Conservation (phyloP, 306 rosid genomes). For the Dryas octopetala region DNA sequence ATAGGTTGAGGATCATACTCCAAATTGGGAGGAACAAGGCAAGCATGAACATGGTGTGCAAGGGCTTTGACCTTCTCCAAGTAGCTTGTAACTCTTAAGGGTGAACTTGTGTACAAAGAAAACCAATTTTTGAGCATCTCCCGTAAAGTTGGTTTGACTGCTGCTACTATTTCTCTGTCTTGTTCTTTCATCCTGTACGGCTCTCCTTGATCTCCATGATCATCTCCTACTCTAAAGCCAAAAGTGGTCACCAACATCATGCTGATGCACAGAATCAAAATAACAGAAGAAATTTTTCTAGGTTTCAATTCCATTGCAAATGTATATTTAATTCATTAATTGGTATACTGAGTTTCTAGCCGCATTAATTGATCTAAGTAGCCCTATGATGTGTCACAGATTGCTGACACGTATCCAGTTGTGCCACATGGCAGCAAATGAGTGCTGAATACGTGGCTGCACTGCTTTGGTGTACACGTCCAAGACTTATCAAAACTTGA, state of each 20-base stretch:
- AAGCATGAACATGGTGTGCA: not conserved
- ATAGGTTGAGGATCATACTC: slow-evolving; percentile 29
- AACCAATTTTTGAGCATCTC: slow-evolving; percentile 17
- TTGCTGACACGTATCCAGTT: slow-evolving; percentile 5
- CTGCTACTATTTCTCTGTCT: not conserved
- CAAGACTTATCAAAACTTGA: no score
- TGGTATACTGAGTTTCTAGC: no score
- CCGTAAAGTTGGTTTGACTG: not conserved
- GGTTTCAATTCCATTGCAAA: slow-evolving; percentile 1
- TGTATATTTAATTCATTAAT: no score
- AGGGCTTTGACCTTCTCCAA: slow-evolving; percentile 23
- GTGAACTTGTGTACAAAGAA: slow-evolving; percentile 4
- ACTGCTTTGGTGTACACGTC: no score
- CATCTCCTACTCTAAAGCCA: not conserved
- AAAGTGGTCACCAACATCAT: not conserved
- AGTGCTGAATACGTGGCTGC: not conserved
- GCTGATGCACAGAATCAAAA: slow-evolving; percentile 1
- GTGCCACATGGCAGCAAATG: not conserved
- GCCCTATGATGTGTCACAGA: not conserved
- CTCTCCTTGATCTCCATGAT: not conserved
- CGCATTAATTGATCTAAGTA: not conserved
- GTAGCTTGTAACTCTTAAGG: not conserved
- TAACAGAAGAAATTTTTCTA: not conserved
- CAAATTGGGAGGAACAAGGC: slow-evolving; percentile 34
- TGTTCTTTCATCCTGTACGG: not conserved